Conservation (phyloP, 2,329 filamentous ascomycete species). For the Alternaria solani region DNA sequence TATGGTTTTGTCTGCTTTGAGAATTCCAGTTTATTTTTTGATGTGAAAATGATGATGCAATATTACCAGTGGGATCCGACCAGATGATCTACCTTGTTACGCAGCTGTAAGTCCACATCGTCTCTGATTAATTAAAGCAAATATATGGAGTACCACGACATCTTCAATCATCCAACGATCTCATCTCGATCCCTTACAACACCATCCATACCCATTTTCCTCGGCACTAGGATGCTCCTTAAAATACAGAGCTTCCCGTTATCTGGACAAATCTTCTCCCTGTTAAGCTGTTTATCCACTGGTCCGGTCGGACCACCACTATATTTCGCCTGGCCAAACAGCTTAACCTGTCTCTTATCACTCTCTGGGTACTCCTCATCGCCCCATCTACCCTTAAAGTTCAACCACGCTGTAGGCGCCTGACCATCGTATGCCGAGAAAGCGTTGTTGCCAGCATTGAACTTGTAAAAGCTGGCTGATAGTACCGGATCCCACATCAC, state of each 20-base stretch:
- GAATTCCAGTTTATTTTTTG: neutral
- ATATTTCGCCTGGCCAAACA: slow-evolving; percentile 60
- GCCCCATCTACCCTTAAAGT: slow-evolving; percentile 68
- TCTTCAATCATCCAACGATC: slow-evolving; percentile 1
- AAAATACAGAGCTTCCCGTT: slow-evolving; percentile 57
- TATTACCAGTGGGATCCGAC: no score
- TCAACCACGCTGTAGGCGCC: slow-evolving; percentile 63
- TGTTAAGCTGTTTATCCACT: slow-evolving; percentile 64
- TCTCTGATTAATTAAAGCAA: neutral
- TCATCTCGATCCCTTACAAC: slow-evolving; percentile 18
- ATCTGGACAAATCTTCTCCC: slow-evolving; percentile 65
- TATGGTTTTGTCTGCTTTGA: neutral
- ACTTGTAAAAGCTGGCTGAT: slow-evolving; percentile 65
- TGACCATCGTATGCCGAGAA: slow-evolving; percentile 60
- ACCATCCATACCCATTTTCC: slow-evolving; percentile 18
- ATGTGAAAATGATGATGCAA: neutral
- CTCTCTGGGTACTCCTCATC: slow-evolving; percentile 66
- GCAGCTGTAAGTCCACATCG: neutral
- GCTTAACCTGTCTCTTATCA: slow-evolving; percentile 58
- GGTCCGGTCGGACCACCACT: slow-evolving; percentile 68
- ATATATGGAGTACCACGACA: neutral
- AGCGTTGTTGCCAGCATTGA: slow-evolving; percentile 49
- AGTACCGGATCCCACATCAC: slow-evolving; percentile 67
- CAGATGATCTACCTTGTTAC: no score
- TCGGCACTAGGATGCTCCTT: slow-evolving; percentile 51